Percentiles rank a stretch among this genome's conserved stretches.
Evolutionary conservation across 495 filamentous ascomycete species (phyloP).

Genomic region (Lasiosphaeris hirsuta): DNA sequence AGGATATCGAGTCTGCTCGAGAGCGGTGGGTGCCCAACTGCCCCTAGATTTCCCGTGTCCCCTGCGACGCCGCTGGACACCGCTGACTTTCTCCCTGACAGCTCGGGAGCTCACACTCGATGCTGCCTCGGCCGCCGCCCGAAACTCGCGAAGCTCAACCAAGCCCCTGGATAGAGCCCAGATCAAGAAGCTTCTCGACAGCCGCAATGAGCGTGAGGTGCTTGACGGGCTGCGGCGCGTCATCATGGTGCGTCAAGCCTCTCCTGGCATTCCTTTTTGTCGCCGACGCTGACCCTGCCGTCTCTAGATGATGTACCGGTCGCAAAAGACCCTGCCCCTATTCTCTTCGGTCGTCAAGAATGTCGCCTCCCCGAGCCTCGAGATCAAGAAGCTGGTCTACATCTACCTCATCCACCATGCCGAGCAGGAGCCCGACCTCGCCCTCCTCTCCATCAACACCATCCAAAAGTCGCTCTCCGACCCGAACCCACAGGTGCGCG

Average conservation of each 20-base stretch:
- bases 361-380: conserved; percentile 82
- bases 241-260: conserved; percentile 65
- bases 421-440: conserved; percentile 90
- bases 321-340: conserved; percentile 76
- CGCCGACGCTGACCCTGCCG: conserved; percentile 14
- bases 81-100: conserved; percentile 32
- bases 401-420: conserved; percentile 96
- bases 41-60: no score
- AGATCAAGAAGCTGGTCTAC: conserved; percentile 96
- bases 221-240: conserved; percentile 88
- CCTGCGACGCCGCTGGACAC: neutral
- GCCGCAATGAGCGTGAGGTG: conserved; percentile 87
- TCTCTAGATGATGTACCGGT: conserved; percentile 84
- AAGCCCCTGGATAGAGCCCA: conserved; percentile 56
- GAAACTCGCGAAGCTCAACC: conserved; percentile 48
- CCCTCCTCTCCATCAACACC: conserved; percentile 93
- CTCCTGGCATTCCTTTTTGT: neutral
- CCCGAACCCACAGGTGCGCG: conserved; percentile 81
- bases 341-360: conserved; percentile 97
- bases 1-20: conserved; percentile 90
- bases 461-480: conserved; percentile 97
- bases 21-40: conserved; percentile 59
- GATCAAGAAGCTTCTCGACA: conserved; percentile 92
- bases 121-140: conserved; percentile 74
- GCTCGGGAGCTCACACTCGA: conserved; percentile 96